Evolutionary conservation across 768 basidiomycete species (phyloP).

Genomic region (Termitomyces sp.): DNA sequence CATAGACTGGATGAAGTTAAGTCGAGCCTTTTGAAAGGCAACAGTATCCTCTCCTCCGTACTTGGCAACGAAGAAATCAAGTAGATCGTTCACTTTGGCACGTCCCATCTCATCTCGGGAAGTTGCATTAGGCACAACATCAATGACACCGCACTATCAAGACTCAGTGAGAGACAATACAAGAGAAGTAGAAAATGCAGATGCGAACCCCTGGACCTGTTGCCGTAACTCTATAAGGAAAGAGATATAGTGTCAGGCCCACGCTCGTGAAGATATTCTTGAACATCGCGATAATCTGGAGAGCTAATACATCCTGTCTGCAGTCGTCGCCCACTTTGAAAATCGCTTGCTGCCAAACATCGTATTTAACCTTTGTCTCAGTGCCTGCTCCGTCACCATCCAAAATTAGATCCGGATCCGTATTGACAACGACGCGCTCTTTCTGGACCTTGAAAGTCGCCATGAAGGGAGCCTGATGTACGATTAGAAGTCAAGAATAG

Average conservation of each 20-base stretch:
- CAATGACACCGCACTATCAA: conserved; percentile 90
- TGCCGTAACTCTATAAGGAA: conserved; percentile 94
- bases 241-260: conserved; percentile 87
- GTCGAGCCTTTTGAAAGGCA: conserved; percentile 85
- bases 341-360: conserved; percentile 96
- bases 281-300: conserved; percentile 99
- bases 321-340: conserved; percentile 99
- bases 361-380: conserved; percentile 61
- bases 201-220: conserved; percentile 87
- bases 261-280: conserved; percentile 92
- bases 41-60: conserved; percentile 89
- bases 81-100: conserved; percentile 94
- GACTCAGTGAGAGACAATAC: background rate
- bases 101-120: conserved; percentile 99
- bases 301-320: conserved; percentile 94
- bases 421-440: conserved; percentile 60
- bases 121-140: conserved; percentile 96
- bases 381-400: conserved; percentile 53
- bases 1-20: conserved; percentile 99
- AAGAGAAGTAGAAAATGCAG: background rate
- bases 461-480: conserved; percentile 94
- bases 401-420: conserved; percentile 70
- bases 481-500: background rate
- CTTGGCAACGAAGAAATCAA: conserved; percentile 89
- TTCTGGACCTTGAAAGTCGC: conserved; percentile 98